Base-by-base conservation (phyloP, 805 yeast species). In the Debaryomyces prosopidis region DNA sequence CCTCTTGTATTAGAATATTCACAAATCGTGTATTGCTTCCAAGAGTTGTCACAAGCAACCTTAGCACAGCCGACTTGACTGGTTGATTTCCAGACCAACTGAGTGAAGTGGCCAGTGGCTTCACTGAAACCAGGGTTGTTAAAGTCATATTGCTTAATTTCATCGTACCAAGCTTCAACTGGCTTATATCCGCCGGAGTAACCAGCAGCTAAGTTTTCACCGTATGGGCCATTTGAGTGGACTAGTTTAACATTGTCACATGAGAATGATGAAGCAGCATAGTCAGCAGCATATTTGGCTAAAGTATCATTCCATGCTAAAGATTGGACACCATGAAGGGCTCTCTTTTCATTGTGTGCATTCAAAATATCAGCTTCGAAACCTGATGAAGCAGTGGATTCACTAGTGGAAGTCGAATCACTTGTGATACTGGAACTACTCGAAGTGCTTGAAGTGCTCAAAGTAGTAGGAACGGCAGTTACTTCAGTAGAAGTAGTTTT, bases 141-240 rank as follows among this genome's bases (percentile, higher is more conserved):
- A 67, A 64, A 85, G 63, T 79, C 68, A 66, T 85, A 87, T 42
- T 61, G 48, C 9, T 56, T 45, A 52, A 83, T 85, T 69, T 87
- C 92, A 47, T 71, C 64, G 66, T 86, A 86, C 94, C 94, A 87
- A 35, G 85, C 82, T 48, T 83, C 84, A 33, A 85, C 86, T 2
- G 89, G 87, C 16, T 52, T 43, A 23, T 73, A 58, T 26, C 79
- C 82, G 3, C 78, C 84, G 3, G 80, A 65, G 53, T 76, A 76
- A 49, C 89, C 92, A 34, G 81, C 77, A 14, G 90, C 91, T 52
- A 87, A 73, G 68, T 87, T 87, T 62, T 87, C 92, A 68, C 94
- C 94, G 61, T 83, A 84, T 14, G 76, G 76, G 11, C 85, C 83
- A 31, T 75, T 71, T 16, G 89, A 82, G 66, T 87, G 92, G 14